Conservation (phyloP, 2,329 filamentous ascomycete genomes). For the Pseudocercospora vitis region DNA sequence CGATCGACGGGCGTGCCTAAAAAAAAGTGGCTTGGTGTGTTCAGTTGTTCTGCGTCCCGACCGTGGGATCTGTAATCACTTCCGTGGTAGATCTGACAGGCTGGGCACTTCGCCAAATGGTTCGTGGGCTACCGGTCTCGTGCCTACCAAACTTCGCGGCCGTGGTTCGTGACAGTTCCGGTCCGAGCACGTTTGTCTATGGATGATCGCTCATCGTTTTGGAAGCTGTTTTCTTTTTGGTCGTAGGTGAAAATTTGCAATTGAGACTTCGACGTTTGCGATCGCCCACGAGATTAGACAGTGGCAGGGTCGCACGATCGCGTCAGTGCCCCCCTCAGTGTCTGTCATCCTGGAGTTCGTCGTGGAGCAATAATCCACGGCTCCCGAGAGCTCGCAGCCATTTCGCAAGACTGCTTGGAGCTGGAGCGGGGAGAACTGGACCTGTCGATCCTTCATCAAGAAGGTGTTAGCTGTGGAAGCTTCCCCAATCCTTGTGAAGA, state of each 20-base stretch:
- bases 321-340: too few species aligned
- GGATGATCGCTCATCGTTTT: background rate
- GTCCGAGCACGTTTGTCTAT: constrained; percentile 1
- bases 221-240: background rate
- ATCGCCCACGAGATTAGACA: too few species aligned
- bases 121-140: constrained; percentile 17
- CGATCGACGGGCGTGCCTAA: too few species aligned
- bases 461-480: background rate
- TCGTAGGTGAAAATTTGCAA: background rate
- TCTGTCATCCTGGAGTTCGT: too few species aligned
- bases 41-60: too few species aligned
- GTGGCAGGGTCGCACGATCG: too few species aligned
- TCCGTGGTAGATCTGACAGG: constrained; percentile 9
- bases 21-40: too few species aligned
- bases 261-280: background rate
- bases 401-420: too few species aligned
- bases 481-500: constrained; percentile 7
- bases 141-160: constrained; percentile 13
- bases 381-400: too few species aligned
- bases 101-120: constrained; percentile 13
- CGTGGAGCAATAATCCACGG: too few species aligned
- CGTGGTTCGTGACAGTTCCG: background rate
- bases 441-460: background rate
- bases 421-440: background rate
- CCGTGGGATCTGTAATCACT: background rate